Percentiles rank a stretch among this genome's conserved stretches.
These are phyloP conservation scores for Exophiala viscosa DNA, from an alignment of 2,329 filamentous ascomycete species.

Conservation along the genomic window DNA sequence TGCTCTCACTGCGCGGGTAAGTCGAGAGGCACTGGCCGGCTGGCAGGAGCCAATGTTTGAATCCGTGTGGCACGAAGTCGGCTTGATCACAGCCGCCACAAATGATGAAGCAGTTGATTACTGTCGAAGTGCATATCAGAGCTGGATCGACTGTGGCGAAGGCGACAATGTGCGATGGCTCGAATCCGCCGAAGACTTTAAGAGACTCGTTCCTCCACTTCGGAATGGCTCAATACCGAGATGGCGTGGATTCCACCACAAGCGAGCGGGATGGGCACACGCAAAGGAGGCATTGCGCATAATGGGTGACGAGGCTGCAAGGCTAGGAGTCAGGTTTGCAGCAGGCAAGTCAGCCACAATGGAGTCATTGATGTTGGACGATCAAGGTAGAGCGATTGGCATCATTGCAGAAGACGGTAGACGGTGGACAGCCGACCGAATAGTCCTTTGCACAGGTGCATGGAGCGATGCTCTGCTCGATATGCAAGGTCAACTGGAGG, in stretches of 20 bases:
- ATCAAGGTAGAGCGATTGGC: neutral
- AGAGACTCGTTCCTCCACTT: neutral
- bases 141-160: conserved; percentile 10
- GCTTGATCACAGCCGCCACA: conserved; percentile 5
- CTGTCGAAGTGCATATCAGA: conserved; percentile 4
- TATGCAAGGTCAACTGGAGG: conserved; percentile 5
- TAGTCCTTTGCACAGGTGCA: conserved; percentile 5
- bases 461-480: conserved; percentile 6
- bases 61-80: conserved; percentile 8
- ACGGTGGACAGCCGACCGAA: conserved; percentile 3
- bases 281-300: conserved; percentile 6
- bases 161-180: conserved; percentile 7
- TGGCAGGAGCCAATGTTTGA: conserved; percentile 8
- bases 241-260: conserved; percentile 6
- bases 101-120: conserved; percentile 3
- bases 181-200: conserved; percentile 3
- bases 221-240: conserved; percentile 1
- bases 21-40: conserved; percentile 6
- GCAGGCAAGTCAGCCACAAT: conserved; percentile 3
- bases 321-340: conserved; percentile 3
- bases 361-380: conserved; percentile 5
- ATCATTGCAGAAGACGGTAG: conserved; percentile 4
- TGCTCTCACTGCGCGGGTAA: conserved; percentile 3
- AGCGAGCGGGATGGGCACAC: conserved; percentile 5
- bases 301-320: conserved; percentile 8